Evolutionary conservation across 139 green algal genomes (phyloP).

Genomic region (Auxenochlorella protothecoides): DNA sequence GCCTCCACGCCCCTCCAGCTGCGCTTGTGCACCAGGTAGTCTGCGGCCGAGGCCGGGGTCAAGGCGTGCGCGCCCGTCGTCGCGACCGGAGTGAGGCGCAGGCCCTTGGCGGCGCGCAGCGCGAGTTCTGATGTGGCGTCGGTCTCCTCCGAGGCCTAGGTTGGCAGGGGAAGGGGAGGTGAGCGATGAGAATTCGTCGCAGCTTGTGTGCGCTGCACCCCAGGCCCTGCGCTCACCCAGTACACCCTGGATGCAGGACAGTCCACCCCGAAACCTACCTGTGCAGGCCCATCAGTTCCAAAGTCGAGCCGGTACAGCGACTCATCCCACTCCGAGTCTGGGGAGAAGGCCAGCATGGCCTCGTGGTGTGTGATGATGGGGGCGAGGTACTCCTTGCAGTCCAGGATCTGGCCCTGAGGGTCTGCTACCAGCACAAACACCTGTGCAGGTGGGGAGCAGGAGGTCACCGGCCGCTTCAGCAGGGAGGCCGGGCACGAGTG

Average conservation of each 20-base stretch:
- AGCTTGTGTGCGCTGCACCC: background rate
- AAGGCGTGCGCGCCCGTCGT: slow-evolving; percentile 15
- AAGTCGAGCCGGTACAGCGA: slow-evolving; percentile 28
- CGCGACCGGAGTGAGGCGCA: slow-evolving; percentile 9
- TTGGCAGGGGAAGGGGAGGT: too few species aligned
- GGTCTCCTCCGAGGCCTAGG: background rate
- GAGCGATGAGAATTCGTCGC: background rate
- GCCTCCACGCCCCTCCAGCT: slow-evolving; percentile 66
- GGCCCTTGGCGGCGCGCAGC: slow-evolving; percentile 11
- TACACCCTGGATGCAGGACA: background rate
- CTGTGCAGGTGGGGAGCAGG: slow-evolving; percentile 23
- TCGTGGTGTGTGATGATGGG: slow-evolving; percentile 88
- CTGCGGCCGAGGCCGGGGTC: slow-evolving; percentile 35
- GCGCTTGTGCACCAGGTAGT: slow-evolving; percentile 55
- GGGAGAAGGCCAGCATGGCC: slow-evolving; percentile 55
- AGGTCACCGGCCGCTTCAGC: background rate
- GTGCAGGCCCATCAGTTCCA: background rate
- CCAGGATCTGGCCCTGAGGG: slow-evolving; percentile 60
- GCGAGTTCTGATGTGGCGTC: slow-evolving; percentile 1
- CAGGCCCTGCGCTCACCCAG: background rate
- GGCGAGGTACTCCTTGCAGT: slow-evolving; percentile 78
- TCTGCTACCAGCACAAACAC: slow-evolving; percentile 69
- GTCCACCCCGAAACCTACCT: background rate
- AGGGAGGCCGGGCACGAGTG: background rate
- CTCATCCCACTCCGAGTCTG: slow-evolving; percentile 14